phyloP scores from a whole-genome alignment of 495 filamentous ascomycete species.

The Recurvomyces mirabilis region DNA sequence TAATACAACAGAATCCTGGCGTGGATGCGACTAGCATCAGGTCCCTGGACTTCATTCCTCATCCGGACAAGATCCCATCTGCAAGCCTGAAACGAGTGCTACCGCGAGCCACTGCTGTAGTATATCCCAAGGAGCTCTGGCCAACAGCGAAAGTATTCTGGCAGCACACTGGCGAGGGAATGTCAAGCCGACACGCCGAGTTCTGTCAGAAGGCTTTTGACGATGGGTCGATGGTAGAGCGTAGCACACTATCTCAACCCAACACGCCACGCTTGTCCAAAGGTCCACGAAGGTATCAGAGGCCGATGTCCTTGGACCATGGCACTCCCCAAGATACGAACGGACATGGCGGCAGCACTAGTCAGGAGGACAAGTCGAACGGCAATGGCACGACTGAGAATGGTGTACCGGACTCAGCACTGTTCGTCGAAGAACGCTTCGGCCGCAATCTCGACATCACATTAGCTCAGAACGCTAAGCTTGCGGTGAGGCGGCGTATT shows the following conservation, averaged over 20 bases:
- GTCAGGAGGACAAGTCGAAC: constrained; percentile 4
- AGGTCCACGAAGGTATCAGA: constrained; percentile 40
- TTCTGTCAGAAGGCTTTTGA: constrained; percentile 68
- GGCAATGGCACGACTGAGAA: constrained; percentile 5
- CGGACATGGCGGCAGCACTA: constrained; percentile 10
- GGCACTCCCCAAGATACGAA: not conserved
- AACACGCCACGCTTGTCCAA: constrained; percentile 22
- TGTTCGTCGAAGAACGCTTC: constrained; percentile 89
- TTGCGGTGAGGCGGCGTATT: constrained; percentile 76
- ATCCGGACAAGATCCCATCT: constrained; percentile 28
- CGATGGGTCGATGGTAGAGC: constrained; percentile 54
- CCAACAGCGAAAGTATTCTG: constrained; percentile 77
- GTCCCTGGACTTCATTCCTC: constrained; percentile 54
- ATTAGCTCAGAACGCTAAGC: constrained; percentile 67
- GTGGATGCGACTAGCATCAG: constrained; percentile 41
- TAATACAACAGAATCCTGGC: constrained; percentile 44
- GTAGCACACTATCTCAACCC: constrained; percentile 6
- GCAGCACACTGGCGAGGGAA: constrained; percentile 92
- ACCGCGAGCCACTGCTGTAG: constrained; percentile 51
- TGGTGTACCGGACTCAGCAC: constrained; percentile 49
- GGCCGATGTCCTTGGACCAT: constrained; percentile 33
- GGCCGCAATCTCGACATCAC: constrained; percentile 77
- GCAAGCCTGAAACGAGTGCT: constrained; percentile 18
- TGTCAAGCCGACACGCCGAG: constrained; percentile 84
- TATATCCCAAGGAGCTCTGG: constrained; percentile 56